phyloP scores from a whole-genome alignment of 2,329 filamentous ascomycete species.

The Aureobasidium mangrovei region DNA sequence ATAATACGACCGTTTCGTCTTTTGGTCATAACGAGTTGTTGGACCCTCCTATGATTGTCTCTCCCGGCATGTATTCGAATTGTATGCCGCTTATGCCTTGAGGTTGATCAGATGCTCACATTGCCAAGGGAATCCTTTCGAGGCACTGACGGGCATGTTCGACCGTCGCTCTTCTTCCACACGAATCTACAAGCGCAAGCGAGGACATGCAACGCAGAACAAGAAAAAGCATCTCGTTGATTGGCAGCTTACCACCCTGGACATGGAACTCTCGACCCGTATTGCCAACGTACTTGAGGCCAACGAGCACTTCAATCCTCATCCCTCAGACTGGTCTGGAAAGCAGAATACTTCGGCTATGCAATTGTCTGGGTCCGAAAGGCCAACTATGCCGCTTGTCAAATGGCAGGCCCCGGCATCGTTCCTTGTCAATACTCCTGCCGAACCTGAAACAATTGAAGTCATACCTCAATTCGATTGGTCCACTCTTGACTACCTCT shows the following conservation, averaged over 20 bases:
- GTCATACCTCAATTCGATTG: background rate
- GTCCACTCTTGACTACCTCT: background rate
- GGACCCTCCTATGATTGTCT: background rate
- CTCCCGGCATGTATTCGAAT: background rate
- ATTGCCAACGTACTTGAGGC: background rate
- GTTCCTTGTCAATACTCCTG: background rate
- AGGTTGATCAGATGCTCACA: background rate
- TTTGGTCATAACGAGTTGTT: background rate
- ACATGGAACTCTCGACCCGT: background rate
- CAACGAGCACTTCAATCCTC: background rate
- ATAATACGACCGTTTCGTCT: background rate
- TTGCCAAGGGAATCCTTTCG: constrained; percentile 4
- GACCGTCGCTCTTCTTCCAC: background rate
- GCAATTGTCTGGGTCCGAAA: background rate
- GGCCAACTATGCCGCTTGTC: background rate
- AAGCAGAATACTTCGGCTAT: background rate
- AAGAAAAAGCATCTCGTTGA: constrained; percentile 1
- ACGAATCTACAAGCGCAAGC: background rate
- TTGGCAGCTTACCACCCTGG: background rate
- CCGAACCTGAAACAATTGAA: background rate
- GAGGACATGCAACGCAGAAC: background rate
- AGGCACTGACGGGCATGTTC: background rate
- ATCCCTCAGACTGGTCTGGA: no score
- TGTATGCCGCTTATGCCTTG: background rate
- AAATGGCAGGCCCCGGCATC: background rate